Evolutionary conservation across 371 early-diverging fungal genomes (phyloP), one percentile per base, ranked within the genome.

Genomic region (Dentiscutata heterogama): DNA sequence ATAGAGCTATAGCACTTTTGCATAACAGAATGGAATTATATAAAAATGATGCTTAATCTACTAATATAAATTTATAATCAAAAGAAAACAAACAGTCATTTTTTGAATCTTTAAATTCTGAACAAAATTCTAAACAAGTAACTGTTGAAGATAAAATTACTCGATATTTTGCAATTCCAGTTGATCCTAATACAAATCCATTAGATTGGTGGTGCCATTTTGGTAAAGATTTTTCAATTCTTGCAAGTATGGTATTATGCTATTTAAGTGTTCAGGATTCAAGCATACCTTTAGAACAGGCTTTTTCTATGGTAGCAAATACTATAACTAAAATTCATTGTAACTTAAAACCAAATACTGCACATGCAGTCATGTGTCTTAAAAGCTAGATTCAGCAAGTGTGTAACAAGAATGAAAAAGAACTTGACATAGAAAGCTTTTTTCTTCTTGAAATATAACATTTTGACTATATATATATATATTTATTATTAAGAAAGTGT

Each of bases 211-310:
- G 51, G 29, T 1, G 20, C 7, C 0, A 2, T 46, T 63, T 64
- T 3, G 29, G 10, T 2, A 56, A 29, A 25, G 16, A 78, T 39
- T 78, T 64, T 61, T 18, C 64, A 0, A 27, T 78, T 64, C 16
- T 78, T 25, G 11, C 25, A 42, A 6, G 46, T 22, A 78, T 78
- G 0, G 8, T 39, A 35, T 20, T 18, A n/a, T 54, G 31, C 56
- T 78, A 50, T 78, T 27, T 78, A 25, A 22, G 64, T 50, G 61
- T 78, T 61, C 51, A 78, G 22, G 67, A 20, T 50, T 64, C 53
- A 3, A 78, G 78, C 64, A 27, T 78, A 11, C 50, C 29, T 11
- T 78, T 53, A 50, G 65, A 78, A 78, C 78, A 78, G 16, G 53
- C 65, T 27, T 64, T 78, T 64, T 78, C 65, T 27, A 27, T 78